Evolutionary conservation across 495 filamentous ascomycete species (phyloP), one percentile per base, ranked within the genome.

Genomic region (Rusavskia elegans): DNA sequence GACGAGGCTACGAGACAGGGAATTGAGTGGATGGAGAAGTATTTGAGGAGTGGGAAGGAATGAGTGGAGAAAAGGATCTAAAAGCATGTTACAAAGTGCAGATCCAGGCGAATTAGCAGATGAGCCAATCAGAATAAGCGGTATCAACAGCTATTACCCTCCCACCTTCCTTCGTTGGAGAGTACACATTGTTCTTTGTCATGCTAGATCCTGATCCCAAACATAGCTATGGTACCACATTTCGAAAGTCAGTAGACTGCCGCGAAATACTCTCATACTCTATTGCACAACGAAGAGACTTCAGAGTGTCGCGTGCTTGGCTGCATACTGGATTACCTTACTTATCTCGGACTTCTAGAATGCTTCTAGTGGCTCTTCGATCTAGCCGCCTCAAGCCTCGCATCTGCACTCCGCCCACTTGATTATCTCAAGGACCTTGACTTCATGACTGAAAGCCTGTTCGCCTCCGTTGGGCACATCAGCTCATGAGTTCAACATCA

Each of bases 1-100:
- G 69, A 72, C 55, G 64, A 68, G 4, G 58, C 66, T 29, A 55
- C 62, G 49, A 58, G 66, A 57, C 69, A 72, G 56, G 69, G 68
- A 6, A 62, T 70, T 52, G 63, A 65, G 44, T 72, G 66, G 66
- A 66, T 71, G 52, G 55, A 59, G 21, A 69, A 66, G 61, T 63
- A 65, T 55, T 46, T 66, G 7, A 35, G 32, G 13, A 35, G 32
- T 35, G 32, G 32, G 32, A 35, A 35, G 10, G 32, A 35, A 35
- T 35, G 13, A 35, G 1, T 10, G 32, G 10, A 30, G 29, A 4
- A 8, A 3, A n/a, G n/a, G n/a, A n/a, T n/a, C n/a, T n/a, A n/a
- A 27, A 27, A 27, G 25, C 25, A 27, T 27, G 25, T 27, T 27
- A 6, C 25, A 27, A 5, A 6, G 25, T n/a, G 25, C 25, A 27